Percentiles rank a stretch among this genome's conserved stretches.
phyloP scores from a whole-genome alignment of 805 yeast genomes.

The Wickerhamiella brachini region DNA sequence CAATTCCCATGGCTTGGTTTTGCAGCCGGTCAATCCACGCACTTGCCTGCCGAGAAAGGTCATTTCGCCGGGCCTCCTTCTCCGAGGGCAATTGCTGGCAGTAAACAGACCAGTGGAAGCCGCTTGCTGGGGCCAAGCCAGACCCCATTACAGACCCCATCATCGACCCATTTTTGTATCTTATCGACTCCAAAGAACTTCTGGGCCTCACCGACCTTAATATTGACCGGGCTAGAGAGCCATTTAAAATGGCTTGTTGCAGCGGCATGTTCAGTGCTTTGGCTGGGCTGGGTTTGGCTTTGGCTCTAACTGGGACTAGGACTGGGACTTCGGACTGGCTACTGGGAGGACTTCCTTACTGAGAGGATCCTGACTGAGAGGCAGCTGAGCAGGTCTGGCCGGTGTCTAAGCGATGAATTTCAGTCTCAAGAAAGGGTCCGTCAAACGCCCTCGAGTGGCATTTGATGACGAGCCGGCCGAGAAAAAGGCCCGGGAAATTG shows the following conservation, averaged over 20 bases:
- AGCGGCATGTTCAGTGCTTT: background rate
- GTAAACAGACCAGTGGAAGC: background rate
- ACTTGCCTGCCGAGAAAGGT: background rate
- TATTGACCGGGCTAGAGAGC: background rate
- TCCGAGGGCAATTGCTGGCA: conserved; percentile 1
- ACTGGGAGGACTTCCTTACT: conserved; percentile 1
- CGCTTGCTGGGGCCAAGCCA: background rate
- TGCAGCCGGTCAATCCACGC: conserved; percentile 23
- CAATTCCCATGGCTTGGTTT: conserved; percentile 23
- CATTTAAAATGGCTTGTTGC: background rate
- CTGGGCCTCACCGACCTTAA: too few species aligned
- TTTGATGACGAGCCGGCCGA: background rate
- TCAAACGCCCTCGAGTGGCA: background rate
- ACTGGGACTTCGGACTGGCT: background rate
- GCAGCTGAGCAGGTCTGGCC: too few species aligned
- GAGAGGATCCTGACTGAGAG: background rate
- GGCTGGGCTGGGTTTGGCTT: background rate
- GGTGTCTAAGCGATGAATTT: conserved; percentile 1
- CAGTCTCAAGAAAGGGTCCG: background rate
- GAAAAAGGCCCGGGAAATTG: background rate
- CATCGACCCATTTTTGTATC: too few species aligned
- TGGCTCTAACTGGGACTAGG: background rate
- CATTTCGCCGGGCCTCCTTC: conserved; percentile 1
- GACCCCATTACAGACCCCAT: background rate
- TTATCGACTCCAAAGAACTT: too few species aligned